Base-by-base conservation (phyloP, 306 rosid species). In the Medicago lupulina region DNA sequence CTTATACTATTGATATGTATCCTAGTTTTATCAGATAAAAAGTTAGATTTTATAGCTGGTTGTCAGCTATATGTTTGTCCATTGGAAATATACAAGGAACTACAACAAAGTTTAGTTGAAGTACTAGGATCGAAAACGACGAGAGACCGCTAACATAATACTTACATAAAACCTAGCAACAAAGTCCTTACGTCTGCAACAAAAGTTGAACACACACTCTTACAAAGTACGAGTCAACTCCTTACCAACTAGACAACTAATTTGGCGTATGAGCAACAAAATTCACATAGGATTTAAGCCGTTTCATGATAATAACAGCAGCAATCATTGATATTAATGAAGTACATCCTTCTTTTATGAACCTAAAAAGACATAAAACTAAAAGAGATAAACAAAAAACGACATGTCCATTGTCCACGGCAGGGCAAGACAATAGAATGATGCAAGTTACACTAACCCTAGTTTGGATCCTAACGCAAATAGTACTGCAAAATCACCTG, bases 391-490 rank as follows among this genome's bases (percentile, higher is more conserved):
- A 28, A 28, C 31, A 28, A 3, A 25, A 28, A 28, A 15, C 51
- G 51, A 43, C 18, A 55, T 41, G 17, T 9, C 41, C 83, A 21
- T 47, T 41, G 17, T 9, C 41, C 83, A 21, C 59, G 8, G 18
- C 14, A 15, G 14, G 40, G n/a, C 66, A 79, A 80, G 63, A 57
- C 69, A 44, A 65, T 43, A 49, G 64, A 58, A 40, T 4, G 55
- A 21, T 25, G 58, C 11, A 28, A 28, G 31, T 28, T 28, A 28
- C 10, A 28, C 7, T 18, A 14, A 54, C 39, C 16, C 18, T 57
- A 34, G 34, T 73, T 55, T 73, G 28, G 66, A 80, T 34, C 47
- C 15, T 19, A 4, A 47, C 40, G 38, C 18, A 74, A 80, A 58
- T 15, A 18, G 47, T 21, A 67, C 50, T 12, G 34, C 18, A 72